Evolutionary conservation across 345 rosid genomes (phyloP).

Genomic region (Brassica rapa): DNA sequence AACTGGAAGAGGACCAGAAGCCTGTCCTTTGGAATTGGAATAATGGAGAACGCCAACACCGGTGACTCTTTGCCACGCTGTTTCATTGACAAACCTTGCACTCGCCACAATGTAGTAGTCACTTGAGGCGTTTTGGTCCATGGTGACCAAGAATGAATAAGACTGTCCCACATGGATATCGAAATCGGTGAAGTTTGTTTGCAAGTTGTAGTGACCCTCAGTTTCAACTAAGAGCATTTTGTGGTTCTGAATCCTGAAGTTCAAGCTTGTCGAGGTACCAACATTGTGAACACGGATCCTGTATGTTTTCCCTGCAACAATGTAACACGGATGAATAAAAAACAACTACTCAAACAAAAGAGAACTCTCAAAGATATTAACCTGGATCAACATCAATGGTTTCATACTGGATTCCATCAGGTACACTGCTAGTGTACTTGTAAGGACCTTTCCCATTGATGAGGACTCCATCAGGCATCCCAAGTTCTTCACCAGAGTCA

Average conservation of each 20-base stretch:
- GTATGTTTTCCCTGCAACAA: constrained; percentile 79
- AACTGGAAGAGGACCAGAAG: constrained; percentile 75
- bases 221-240: constrained; percentile 81
- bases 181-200: constrained; percentile 72
- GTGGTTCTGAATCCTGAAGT: constrained; percentile 95
- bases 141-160: constrained; percentile 83
- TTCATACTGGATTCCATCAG: constrained; percentile 74
- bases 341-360: neutral
- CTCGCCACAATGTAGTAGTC: constrained; percentile 97
- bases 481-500: constrained; percentile 84
- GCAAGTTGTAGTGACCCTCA: constrained; percentile 74
- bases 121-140: constrained; percentile 85
- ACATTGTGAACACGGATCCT: constrained; percentile 84
- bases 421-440: constrained; percentile 68
- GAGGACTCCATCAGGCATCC: constrained; percentile 95
- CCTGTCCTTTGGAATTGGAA: constrained; percentile 87
- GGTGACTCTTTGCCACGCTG: constrained; percentile 88
- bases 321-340: neutral
- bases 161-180: constrained; percentile 97
- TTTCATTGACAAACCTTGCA: constrained; percentile 89
- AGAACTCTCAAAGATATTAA: constrained; percentile 14
- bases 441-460: constrained; percentile 95
- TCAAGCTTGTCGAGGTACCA: constrained; percentile 88
- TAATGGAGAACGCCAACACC: constrained; percentile 94
- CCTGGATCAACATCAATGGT: constrained; percentile 78